Evolutionary conservation across 768 basidiomycete species (phyloP).

Genomic region (Hygrocybe punicea): DNA sequence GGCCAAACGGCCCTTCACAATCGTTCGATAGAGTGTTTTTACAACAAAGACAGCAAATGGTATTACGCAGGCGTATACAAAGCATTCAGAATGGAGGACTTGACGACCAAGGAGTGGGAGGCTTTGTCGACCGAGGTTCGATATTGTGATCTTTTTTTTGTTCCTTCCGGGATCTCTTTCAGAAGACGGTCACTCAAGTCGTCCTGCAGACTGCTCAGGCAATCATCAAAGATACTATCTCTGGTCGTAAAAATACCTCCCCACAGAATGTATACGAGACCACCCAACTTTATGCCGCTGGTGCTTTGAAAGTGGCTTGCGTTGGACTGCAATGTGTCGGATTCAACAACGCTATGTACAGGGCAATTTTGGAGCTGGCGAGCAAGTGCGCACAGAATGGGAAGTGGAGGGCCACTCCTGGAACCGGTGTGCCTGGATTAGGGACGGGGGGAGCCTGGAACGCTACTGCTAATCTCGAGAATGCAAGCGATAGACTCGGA

Average conservation of each 20-base stretch:
- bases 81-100: constrained; percentile 59
- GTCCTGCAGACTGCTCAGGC: constrained; percentile 54
- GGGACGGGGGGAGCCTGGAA: constrained; percentile 11
- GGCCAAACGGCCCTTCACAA: neutral
- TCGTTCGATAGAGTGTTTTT: constrained; percentile 63
- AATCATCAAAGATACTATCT: constrained; percentile 68
- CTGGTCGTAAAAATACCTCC: constrained; percentile 68
- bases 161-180: constrained; percentile 3
- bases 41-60: constrained; percentile 75
- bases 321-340: constrained; percentile 73
- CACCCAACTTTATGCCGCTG: constrained; percentile 65
- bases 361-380: constrained; percentile 62
- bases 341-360: constrained; percentile 67
- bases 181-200: neutral
- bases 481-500: neutral
- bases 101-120: constrained; percentile 67
- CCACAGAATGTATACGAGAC: constrained; percentile 78
- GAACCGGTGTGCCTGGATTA: constrained; percentile 1
- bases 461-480: constrained; percentile 1
- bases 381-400: constrained; percentile 40
- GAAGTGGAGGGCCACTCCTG: constrained; percentile 1
- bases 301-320: constrained; percentile 71
- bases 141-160: constrained; percentile 1
- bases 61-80: constrained; percentile 82
- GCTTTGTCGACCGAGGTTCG: constrained; percentile 61